These are phyloP conservation scores for Cladosporium sp. DNA, from an alignment of 2,329 filamentous ascomycete genomes.

Conservation along the genomic window DNA sequence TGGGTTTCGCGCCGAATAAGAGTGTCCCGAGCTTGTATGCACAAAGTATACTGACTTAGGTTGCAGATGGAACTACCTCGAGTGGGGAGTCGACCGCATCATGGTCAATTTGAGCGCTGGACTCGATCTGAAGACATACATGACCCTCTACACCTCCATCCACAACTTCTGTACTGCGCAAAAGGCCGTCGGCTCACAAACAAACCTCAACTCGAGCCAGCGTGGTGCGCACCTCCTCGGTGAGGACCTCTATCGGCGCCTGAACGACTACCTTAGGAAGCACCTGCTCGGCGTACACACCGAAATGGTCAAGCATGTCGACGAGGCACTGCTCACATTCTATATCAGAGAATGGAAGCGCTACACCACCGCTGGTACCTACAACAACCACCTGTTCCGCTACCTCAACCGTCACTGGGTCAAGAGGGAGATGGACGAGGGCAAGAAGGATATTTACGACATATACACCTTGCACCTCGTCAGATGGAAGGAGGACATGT, in stretches of 20 bases:
- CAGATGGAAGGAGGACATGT: conserved; percentile 90
- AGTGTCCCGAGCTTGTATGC: not conserved
- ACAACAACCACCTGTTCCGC: conserved; percentile 93
- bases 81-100: conserved; percentile 82
- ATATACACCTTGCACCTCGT: conserved; percentile 96
- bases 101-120: conserved; percentile 90
- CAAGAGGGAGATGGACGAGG: conserved; percentile 96
- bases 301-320: conserved; percentile 72
- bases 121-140: conserved; percentile 94
- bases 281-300: conserved; percentile 70
- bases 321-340: conserved; percentile 84
- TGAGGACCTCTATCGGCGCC: conserved; percentile 89
- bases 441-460: conserved; percentile 96
- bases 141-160: conserved; percentile 95
- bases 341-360: conserved; percentile 97
- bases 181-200: conserved; percentile 65
- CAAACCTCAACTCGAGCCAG: conserved; percentile 53
- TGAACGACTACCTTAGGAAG: conserved; percentile 75
- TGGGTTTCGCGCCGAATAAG: too few relatives aligned
- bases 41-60: conserved; percentile 42
- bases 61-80: conserved; percentile 70
- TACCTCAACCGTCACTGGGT: conserved; percentile 99
- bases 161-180: conserved; percentile 99
- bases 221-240: conserved; percentile 87
- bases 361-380: conserved; percentile 93